These are phyloP conservation scores for Musa balbisiana DNA, from an alignment of 202 grass and related monocot species.

Conservation along the genomic window DNA sequence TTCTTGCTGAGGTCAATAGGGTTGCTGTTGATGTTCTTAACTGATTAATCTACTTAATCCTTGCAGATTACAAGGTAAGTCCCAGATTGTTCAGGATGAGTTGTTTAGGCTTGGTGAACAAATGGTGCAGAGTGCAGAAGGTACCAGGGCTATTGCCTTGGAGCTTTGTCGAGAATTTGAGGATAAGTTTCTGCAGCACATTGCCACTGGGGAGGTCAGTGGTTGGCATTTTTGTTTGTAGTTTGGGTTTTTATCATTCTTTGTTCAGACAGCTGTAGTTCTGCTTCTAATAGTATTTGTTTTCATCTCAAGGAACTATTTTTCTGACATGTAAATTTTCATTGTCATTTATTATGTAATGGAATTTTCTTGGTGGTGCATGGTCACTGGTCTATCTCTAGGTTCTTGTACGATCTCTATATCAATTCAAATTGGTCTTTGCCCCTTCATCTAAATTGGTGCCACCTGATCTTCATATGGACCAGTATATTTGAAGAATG, in stretches of 20 bases:
- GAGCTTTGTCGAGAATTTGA: conserved; percentile 88
- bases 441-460: too few species aligned
- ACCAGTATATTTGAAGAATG: too few species aligned
- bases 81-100: conserved; percentile 74
- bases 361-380: background rate
- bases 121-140: conserved; percentile 70
- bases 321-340: background rate
- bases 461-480: too few species aligned
- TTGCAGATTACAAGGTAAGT: conserved; percentile 70
- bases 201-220: conserved; percentile 69
- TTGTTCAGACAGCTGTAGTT: background rate
- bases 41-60: background rate
- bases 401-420: background rate
- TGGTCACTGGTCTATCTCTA: background rate
- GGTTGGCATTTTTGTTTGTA: background rate
- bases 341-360: background rate
- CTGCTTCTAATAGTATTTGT: background rate
- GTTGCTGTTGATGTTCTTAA: too few species aligned
- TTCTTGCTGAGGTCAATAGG: too few species aligned
- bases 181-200: conserved; percentile 69
- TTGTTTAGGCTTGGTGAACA: conserved; percentile 78
- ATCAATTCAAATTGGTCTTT: too few species aligned
- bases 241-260: background rate
- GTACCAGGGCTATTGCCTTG: conserved; percentile 78
- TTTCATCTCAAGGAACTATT: background rate